Conservation (phyloP, 2,329 filamentous ascomycete genomes). For the Colletotrichum spinosum region DNA sequence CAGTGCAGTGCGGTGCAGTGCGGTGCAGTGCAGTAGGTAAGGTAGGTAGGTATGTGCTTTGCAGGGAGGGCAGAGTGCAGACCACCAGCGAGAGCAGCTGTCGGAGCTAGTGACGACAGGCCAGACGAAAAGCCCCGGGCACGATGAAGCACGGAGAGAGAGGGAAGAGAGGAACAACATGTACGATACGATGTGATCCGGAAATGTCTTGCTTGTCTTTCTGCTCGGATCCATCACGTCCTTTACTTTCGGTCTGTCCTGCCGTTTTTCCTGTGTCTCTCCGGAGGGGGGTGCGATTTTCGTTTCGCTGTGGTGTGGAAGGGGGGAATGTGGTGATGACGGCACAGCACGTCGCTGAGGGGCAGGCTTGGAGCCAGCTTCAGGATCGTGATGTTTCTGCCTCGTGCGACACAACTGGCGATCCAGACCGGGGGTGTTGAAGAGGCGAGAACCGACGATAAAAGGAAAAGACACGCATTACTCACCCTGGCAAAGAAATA, state of each 20-base stretch:
- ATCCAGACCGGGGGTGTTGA: constrained; percentile 5
- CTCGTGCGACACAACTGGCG: constrained; percentile 17
- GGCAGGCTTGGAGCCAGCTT: constrained; percentile 32
- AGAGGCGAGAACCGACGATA: constrained; percentile 6
- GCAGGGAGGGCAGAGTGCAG: no score
- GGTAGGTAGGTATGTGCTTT: no score
- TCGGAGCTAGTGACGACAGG: no score
- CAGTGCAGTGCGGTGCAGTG: constrained; percentile 21
- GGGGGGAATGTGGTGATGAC: constrained; percentile 37
- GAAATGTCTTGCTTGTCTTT: constrained; percentile 12
- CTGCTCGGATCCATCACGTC: neutral
- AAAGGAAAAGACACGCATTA: constrained; percentile 19
- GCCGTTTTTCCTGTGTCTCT: constrained; percentile 9
- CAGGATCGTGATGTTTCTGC: constrained; percentile 33
- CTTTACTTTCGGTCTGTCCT: neutral
- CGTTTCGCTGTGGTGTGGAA: constrained; percentile 17
- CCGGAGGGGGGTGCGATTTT: constrained; percentile 16
- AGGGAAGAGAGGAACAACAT: neutral
- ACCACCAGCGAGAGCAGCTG: no score
- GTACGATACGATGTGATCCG: constrained; percentile 5
- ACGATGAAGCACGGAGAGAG: no score
- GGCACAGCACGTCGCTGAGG: constrained; percentile 38
- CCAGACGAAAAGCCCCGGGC: no score
- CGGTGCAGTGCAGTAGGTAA: neutral
- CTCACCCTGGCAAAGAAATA: constrained; percentile 23